A percentile compares a stretch with the other conserved stretches of the same genome.
Evolutionary conservation across 2,329 filamentous ascomycete species (phyloP).

Genomic region (Apiospora arundinis): DNA sequence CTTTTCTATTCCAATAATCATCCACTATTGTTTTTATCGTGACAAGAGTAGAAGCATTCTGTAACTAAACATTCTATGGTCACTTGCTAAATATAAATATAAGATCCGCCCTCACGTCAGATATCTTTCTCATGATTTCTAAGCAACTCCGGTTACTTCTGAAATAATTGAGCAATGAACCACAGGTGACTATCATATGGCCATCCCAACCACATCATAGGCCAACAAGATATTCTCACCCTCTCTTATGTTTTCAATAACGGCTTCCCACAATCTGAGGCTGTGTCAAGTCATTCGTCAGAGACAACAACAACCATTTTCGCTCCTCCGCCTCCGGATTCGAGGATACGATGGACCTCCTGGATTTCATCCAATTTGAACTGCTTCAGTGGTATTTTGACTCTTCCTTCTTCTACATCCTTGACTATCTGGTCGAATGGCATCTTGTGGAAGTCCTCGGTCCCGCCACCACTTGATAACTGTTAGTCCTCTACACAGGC

Average conservation of each 20-base stretch:
- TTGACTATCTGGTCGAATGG: conserved; percentile 31
- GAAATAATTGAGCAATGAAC: too few relatives aligned
- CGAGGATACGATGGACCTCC: conserved; percentile 31
- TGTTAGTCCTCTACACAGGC: neutral
- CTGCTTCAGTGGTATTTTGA: conserved; percentile 29
- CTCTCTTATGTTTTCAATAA: neutral
- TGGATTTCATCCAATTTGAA: conserved; percentile 34
- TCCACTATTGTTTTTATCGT: neutral
- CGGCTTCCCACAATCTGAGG: too few relatives aligned
- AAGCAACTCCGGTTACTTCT: too few relatives aligned
- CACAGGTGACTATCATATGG: too few relatives aligned
- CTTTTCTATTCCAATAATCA: neutral
- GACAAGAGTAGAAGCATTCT: too few relatives aligned
- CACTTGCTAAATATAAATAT: neutral
- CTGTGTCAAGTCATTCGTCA: conserved; percentile 23
- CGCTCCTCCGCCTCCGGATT: conserved; percentile 30
- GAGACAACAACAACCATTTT: conserved; percentile 32
- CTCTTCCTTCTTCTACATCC: conserved; percentile 29
- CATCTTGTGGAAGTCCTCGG: conserved; percentile 29
- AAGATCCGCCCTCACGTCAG: too few relatives aligned
- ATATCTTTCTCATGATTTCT: too few relatives aligned
- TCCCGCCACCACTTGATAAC: conserved; percentile 24
- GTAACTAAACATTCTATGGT: too few relatives aligned
- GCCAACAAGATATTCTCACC: neutral
- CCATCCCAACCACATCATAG: neutral